These are phyloP conservation scores for Penicillium canariense DNA, from an alignment of 495 filamentous ascomycete species.

Conservation along the genomic window DNA sequence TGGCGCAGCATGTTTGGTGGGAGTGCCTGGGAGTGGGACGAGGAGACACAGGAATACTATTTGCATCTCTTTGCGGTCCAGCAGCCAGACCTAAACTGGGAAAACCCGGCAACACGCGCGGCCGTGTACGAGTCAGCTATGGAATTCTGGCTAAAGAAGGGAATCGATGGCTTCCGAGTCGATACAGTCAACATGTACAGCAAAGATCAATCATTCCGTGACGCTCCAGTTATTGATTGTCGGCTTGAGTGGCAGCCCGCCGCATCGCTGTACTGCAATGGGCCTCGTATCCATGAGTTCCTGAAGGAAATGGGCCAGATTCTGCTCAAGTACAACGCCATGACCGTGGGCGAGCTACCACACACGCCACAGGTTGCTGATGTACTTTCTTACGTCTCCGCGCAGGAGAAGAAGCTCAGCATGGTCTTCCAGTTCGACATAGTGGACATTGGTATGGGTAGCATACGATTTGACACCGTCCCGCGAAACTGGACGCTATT, in stretches of 20 bases:
- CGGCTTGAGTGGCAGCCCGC: slow-evolving; percentile 44
- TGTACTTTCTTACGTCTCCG: slow-evolving; percentile 47
- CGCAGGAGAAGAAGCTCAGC: slow-evolving; percentile 42
- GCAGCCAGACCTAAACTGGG: slow-evolving; percentile 59
- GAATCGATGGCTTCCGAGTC: slow-evolving; percentile 55
- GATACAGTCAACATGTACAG: slow-evolving; percentile 57
- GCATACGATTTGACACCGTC: slow-evolving; percentile 35
- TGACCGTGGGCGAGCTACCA: slow-evolving; percentile 55
- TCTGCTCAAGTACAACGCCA: slow-evolving; percentile 44
- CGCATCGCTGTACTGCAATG: slow-evolving; percentile 50
- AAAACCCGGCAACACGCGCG: slow-evolving; percentile 44
- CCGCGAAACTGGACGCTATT: slow-evolving; percentile 39
- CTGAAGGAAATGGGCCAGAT: slow-evolving; percentile 44
- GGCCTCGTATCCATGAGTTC: slow-evolving; percentile 57
- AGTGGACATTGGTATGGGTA: slow-evolving; percentile 47
- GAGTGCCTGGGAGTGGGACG: slow-evolving; percentile 54
- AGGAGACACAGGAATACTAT: slow-evolving; percentile 51
- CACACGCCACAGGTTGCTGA: slow-evolving; percentile 40
- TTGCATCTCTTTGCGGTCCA: slow-evolving; percentile 50
- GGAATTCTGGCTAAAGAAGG: slow-evolving; percentile 53
- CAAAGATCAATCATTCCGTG: slow-evolving; percentile 42
- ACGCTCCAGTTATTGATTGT: slow-evolving; percentile 42
- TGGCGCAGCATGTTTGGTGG: slow-evolving; percentile 55
- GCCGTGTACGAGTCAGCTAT: slow-evolving; percentile 50
- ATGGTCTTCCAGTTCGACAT: slow-evolving; percentile 59